These are phyloP conservation scores for Sabuloglossum arenarium DNA, from an alignment of 495 filamentous ascomycete species.

Conservation along the genomic window DNA sequence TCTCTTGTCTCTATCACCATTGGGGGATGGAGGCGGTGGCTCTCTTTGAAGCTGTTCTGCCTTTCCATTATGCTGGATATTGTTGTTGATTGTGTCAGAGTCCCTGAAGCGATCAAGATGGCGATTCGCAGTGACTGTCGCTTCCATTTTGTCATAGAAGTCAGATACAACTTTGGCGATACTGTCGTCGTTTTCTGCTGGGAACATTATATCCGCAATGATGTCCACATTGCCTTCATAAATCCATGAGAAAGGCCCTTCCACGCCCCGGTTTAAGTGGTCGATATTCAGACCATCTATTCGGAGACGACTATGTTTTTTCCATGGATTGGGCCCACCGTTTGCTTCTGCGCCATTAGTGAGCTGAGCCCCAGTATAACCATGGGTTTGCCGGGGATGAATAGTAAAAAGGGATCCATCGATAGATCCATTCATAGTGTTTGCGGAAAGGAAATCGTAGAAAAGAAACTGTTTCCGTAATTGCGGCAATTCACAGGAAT, in stretches of 20 bases:
- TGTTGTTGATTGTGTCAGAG: not conserved
- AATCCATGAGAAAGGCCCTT: slow-evolving; percentile 95
- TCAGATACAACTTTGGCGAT: slow-evolving; percentile 82
- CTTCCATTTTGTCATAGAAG: slow-evolving; percentile 85
- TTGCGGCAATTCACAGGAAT: slow-evolving; percentile 80
- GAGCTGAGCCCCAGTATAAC: slow-evolving; percentile 35
- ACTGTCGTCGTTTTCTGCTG: slow-evolving; percentile 63
- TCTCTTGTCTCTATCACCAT: slow-evolving; percentile 30
- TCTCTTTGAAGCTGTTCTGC: not conserved
- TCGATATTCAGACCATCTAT: slow-evolving; percentile 91
- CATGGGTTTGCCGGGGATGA: slow-evolving; percentile 77
- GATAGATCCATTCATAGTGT: slow-evolving; percentile 86
- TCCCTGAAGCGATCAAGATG: slow-evolving; percentile 9
- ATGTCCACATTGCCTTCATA: slow-evolving; percentile 92
- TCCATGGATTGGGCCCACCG: slow-evolving; percentile 43
- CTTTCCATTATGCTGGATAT: not conserved
- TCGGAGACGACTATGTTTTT: slow-evolving; percentile 75
- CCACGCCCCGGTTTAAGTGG: slow-evolving; percentile 82
- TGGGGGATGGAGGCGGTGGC: not conserved
- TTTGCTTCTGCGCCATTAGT: slow-evolving; percentile 27
- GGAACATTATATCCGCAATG: slow-evolving; percentile 85
- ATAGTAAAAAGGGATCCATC: slow-evolving; percentile 95
- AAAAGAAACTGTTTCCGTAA: slow-evolving; percentile 91
- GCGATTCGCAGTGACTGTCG: slow-evolving; percentile 61
- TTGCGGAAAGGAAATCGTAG: slow-evolving; percentile 90